phyloP scores from a whole-genome alignment of 139 green algal species.

The Desmodesmus armatus region DNA sequence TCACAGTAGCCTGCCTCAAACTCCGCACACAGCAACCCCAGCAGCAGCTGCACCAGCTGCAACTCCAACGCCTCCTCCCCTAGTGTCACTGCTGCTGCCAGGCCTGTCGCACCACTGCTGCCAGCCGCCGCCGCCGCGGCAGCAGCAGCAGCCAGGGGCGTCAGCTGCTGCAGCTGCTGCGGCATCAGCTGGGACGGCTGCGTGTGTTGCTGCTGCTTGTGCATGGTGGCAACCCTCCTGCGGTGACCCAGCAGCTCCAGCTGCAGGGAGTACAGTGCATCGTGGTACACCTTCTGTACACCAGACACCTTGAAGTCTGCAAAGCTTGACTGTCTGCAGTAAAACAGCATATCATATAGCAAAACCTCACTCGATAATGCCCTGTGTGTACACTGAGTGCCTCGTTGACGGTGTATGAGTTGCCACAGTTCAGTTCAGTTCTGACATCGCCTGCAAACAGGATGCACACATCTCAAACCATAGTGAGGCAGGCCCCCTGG shows the following conservation, averaged over 20 bases:
- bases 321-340: constrained; percentile 53
- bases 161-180: constrained; percentile 30
- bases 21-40: constrained; percentile 53
- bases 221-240: constrained; percentile 18
- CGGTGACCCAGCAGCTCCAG: constrained; percentile 17
- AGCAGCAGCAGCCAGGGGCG: constrained; percentile 3
- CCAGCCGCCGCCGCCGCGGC: neutral
- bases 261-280: constrained; percentile 45
- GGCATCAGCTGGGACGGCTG: neutral
- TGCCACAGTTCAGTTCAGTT: too few relatives aligned
- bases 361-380: neutral
- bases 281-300: constrained; percentile 38
- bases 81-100: neutral
- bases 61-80: constrained; percentile 24
- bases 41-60: constrained; percentile 42
- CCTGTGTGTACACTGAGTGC: too few relatives aligned
- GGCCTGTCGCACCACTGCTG: neutral
- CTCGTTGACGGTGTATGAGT: too few relatives aligned
- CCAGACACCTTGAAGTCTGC: constrained; percentile 51
- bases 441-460: too few relatives aligned
- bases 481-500: too few relatives aligned
- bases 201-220: constrained; percentile 3
- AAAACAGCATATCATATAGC: neutral
- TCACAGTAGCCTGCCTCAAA: constrained; percentile 70
- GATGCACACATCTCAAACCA: too few relatives aligned